Base-by-base conservation (phyloP, 2,329 filamentous ascomycete species). In the Paramyrothecium roridum region DNA sequence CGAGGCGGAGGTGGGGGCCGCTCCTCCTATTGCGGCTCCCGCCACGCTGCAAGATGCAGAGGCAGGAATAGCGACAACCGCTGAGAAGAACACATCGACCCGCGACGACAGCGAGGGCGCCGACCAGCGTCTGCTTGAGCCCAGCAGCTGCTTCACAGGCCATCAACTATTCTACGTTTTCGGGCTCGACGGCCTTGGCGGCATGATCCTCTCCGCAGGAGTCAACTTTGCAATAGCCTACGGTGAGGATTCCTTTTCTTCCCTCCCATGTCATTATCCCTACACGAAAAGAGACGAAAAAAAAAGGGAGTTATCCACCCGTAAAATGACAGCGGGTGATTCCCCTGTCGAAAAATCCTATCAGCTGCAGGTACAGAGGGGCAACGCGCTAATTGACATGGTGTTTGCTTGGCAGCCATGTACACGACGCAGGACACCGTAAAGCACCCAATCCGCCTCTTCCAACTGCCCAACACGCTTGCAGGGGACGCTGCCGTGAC, bases 181-280 rank as follows among this genome's bases (percentile, higher is more conserved):
- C 48, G 61, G 75, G 2, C 60, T 80, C 3, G 74, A 80, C 55
- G 80, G 78, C 3, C 23, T 82, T 34, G 75, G 75, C 16, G 76
- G 77, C 11, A 72, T 75, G 57, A 50, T 77, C n/a, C 48, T 82
- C 2, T 80, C 78, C 0, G 80, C 74, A 0, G 77, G 69, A 21
- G 76, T 82, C 57, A 82, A 82, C 66, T 80, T 82, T 63, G 76
- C 72, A 48, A 72, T 82, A 55, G 79, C 77, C 17, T 82, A 80
- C 58, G 75, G 79, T 80, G 52, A 57, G 63, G 58, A 54, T 4
- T 30, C 19, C 23, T 3, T 21, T 52, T 23, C 40, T n/a, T n/a
- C n/a, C n/a, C n/a, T n/a, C 43, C 22, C 46, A 48, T 48, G 46
- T 20, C n/a, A n/a, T 13, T 6, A 21, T 23, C 22, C 46, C n/a